Conservation (phyloP, 2,329 filamentous ascomycete species). For the Huntiella decipiens region DNA sequence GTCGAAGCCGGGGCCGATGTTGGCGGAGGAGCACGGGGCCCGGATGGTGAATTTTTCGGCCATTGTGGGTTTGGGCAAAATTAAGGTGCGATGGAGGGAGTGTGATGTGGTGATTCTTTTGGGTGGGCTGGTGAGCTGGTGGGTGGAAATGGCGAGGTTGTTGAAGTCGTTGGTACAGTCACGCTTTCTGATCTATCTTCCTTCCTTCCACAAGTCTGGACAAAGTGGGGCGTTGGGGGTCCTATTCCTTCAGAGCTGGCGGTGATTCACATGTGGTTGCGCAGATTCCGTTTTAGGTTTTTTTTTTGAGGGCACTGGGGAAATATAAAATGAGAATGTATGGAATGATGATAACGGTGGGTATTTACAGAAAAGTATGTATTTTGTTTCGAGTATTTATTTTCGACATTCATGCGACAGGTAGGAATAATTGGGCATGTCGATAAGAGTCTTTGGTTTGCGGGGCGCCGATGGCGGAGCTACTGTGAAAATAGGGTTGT, state of each 20-base stretch:
- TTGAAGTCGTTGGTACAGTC: not conserved
- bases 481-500: not conserved
- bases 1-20: slow-evolving; percentile 95
- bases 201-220: not conserved
- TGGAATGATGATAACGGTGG: not conserved
- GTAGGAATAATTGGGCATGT: not conserved
- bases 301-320: not conserved
- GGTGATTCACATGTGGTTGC: not conserved
- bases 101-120: not conserved
- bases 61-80: slow-evolving; percentile 17
- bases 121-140: no score
- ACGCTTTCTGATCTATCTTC: not conserved
- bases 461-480: slow-evolving; percentile 4
- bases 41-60: slow-evolving; percentile 47
- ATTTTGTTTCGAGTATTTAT: not conserved
- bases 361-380: not conserved
- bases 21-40: slow-evolving; percentile 87
- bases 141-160: not conserved
- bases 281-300: not conserved
- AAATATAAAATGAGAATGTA: not conserved
- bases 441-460: not conserved
- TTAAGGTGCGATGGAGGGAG: not conserved
- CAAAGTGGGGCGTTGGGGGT: not conserved
- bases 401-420: no score
- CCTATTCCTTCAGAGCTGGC: slow-evolving; percentile 1